Base-by-base conservation (phyloP, 2,329 filamentous ascomycete genomes). In the Colletotrichum musicola region DNA sequence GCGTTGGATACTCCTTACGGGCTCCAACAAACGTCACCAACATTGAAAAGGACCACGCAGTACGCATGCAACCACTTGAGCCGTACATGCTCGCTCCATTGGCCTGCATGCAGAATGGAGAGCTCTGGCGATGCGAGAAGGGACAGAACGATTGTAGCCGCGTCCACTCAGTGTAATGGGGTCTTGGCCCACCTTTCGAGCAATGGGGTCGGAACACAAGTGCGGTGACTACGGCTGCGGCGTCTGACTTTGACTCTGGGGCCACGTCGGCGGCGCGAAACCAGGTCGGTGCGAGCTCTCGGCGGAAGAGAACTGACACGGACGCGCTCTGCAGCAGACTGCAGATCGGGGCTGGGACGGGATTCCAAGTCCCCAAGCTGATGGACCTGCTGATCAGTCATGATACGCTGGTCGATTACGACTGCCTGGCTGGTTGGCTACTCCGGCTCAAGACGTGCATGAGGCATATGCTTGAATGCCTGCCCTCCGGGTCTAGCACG, bases 21-120 rank as follows among this genome's bases (percentile, higher is more conserved):
- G 7, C 30, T 12, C 53, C 20, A 50, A 10, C 7, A 35, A 50
- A 64, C 55, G 62, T 64, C 38, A 62, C 55, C 61, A 47, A 44
- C 53, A 54, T 46, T 20, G 18, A 62, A 16, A 20, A 46, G 6
- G 20, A 4, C 22, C 7, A 16, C 12, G 16, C 7, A 46, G 13
- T 40, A 44, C 46, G 55, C 62, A 68, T 68, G 66, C 66, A 68
- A 68, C 66, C 66, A 68, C 62, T 66, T 61, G 46, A 51, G 38
- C 30, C 6, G 20, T 42, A 56, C 66, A 66, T 66, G 62, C 27
- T 38, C 64, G 60, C 25, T 16, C 44, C 44, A 46, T 35, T 46
- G 44, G 51, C 55, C 50, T 50, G 56, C 66, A 61, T 68, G 42
- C 62, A 68, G 59, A 9, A 57, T 22, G 13, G 35, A 59, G 47